Conservation (phyloP, 2,329 filamentous ascomycete species). For the Ceratocystis papillata region DNA sequence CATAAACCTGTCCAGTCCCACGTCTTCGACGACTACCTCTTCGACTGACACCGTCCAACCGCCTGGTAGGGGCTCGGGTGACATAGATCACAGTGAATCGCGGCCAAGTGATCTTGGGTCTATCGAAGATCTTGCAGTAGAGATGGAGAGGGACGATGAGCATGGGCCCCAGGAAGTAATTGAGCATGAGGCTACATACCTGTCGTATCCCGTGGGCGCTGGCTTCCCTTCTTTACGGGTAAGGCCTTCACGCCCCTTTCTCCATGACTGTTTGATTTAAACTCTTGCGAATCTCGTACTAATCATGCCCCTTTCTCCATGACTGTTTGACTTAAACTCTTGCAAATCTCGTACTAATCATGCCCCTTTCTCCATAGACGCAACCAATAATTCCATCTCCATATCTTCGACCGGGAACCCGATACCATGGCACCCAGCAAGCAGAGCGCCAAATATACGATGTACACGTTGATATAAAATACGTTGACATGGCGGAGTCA, state of each 20-base stretch:
- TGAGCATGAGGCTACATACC: neutral
- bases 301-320: neutral
- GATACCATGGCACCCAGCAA: constrained; percentile 80
- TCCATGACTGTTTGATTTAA: neutral
- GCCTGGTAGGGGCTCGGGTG: neutral
- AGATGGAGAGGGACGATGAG: neutral
- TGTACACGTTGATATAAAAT: constrained; percentile 92
- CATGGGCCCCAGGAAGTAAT: neutral
- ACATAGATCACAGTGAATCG: neutral
- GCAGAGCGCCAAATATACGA: constrained; percentile 90
- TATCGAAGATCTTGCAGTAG: neutral
- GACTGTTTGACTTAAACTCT: neutral
- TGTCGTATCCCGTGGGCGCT: constrained; percentile 5
- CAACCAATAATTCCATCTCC: constrained; percentile 65
- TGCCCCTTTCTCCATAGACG: neutral
- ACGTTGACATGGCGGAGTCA: constrained; percentile 87
- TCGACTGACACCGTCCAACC: neutral
- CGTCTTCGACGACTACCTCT: neutral
- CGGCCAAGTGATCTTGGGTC: neutral
- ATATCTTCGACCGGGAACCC: constrained; percentile 75
- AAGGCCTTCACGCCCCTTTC: neutral
- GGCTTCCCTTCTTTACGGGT: neutral
- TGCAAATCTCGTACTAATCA: neutral
- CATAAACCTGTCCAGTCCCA: neutral
- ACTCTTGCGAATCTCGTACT: neutral